Evolutionary conservation across 345 rosid species (phyloP).

Genomic region (Limnanthes douglasii): DNA sequence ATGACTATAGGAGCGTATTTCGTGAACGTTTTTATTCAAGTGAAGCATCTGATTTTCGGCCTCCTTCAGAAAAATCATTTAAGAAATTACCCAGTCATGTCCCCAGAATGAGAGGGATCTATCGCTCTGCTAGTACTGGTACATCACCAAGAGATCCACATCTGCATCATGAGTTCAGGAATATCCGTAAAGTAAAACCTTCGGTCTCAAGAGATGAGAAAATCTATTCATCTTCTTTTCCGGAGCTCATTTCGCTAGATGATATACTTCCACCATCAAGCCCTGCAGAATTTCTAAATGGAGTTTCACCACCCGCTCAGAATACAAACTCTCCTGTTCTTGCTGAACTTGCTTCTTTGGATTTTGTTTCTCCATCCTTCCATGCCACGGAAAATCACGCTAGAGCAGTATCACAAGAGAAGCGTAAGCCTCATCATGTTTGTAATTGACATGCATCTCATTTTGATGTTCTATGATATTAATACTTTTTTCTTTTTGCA

Average conservation of each 20-base stretch:
- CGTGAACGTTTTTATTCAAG: constrained; percentile 5
- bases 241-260: constrained; percentile 22
- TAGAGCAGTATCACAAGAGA: constrained; percentile 7
- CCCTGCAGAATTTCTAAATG: constrained; percentile 3
- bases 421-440: constrained; percentile 14
- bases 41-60: constrained; percentile 5
- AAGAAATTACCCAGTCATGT: not conserved
- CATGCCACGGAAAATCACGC: constrained; percentile 5
- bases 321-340: constrained; percentile 8
- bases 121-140: too few species aligned
- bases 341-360: constrained; percentile 15
- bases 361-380: constrained; percentile 11
- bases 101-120: too few species aligned
- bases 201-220: too few species aligned
- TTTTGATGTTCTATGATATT: too few species aligned
- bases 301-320: constrained; percentile 5
- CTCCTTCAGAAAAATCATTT: constrained; percentile 5
- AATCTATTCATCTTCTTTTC: constrained; percentile 5
- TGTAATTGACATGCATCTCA: not conserved
- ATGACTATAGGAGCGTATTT: constrained; percentile 14
- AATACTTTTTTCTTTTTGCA: constrained; percentile 5
- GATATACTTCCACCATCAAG: too few species aligned
- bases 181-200: constrained; percentile 2
- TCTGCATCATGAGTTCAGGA: constrained; percentile 1
- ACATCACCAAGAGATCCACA: too few species aligned